Percentiles rank a stretch among this genome's conserved stretches.
Evolutionary conservation across 2,329 filamentous ascomycete species (phyloP).

Genomic region (Tothia fuscella): DNA sequence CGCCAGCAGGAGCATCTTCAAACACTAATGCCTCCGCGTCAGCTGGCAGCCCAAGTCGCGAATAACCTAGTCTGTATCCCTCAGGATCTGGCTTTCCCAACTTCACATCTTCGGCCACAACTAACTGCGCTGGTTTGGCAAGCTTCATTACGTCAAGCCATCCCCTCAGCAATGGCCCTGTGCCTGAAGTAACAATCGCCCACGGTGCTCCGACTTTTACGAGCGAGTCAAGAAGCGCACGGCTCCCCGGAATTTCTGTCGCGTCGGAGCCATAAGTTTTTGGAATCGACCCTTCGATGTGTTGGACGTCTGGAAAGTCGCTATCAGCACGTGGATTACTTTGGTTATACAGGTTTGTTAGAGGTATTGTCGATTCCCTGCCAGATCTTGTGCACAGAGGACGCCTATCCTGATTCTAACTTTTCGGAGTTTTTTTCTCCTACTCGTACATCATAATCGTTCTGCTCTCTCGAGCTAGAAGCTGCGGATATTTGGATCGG

Average conservation of each 20-base stretch:
- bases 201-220: slow-evolving; percentile 54
- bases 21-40: slow-evolving; percentile 53
- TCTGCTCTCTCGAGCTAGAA: too few species aligned
- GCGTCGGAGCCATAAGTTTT: slow-evolving; percentile 65
- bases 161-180: slow-evolving; percentile 34
- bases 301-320: slow-evolving; percentile 54
- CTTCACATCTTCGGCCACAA: slow-evolving; percentile 38
- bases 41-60: slow-evolving; percentile 26
- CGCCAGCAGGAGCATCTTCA: slow-evolving; percentile 81
- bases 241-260: slow-evolving; percentile 73
- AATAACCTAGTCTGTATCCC: slow-evolving; percentile 34
- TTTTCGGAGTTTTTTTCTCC: too few species aligned
- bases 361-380: background rate
- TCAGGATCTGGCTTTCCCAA: slow-evolving; percentile 39
- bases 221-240: slow-evolving; percentile 55
- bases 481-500: too few species aligned
- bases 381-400: too few species aligned
- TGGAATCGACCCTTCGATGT: slow-evolving; percentile 69
- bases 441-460: too few species aligned
- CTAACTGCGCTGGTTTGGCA: slow-evolving; percentile 33
- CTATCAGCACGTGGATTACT: slow-evolving; percentile 1
- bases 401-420: too few species aligned
- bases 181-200: slow-evolving; percentile 60
- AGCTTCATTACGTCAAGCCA: slow-evolving; percentile 39
- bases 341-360: background rate